A percentile compares a stretch with the other conserved stretches of the same genome.
These are phyloP conservation scores for Spinellus fusiger DNA, from an alignment of 192 early-diverging fungal genomes.

Conservation along the genomic window DNA sequence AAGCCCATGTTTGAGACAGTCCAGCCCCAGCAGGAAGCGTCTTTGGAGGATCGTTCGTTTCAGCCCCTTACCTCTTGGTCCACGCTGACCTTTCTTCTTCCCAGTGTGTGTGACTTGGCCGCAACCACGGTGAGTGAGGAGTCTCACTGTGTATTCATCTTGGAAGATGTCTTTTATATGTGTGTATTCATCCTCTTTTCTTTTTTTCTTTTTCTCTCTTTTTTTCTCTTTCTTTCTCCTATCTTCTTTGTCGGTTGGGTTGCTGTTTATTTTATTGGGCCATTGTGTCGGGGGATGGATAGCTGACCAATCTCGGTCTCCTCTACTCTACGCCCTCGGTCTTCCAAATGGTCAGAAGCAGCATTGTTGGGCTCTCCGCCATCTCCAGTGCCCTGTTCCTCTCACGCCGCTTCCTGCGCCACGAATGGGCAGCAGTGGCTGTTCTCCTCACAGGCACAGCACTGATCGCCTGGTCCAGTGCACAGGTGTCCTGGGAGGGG, in stretches of 20 bases:
- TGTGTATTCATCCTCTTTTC: neutral
- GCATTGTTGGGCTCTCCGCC: constrained; percentile 24
- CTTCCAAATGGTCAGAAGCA: constrained; percentile 26
- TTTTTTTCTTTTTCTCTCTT: neutral
- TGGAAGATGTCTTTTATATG: neutral
- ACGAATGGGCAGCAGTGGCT: constrained; percentile 12
- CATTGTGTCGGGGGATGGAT: neutral
- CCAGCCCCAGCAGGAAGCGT: neutral
- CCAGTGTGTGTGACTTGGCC: constrained; percentile 23
- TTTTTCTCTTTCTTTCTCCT: neutral
- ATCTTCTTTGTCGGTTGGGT: neutral
- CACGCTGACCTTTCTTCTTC: constrained; percentile 13
- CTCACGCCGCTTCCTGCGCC: constrained; percentile 11
- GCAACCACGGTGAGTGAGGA: constrained; percentile 14
- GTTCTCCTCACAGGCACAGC: constrained; percentile 9
- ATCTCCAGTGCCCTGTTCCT: constrained; percentile 18
- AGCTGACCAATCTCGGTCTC: constrained; percentile 23
- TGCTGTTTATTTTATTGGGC: neutral
- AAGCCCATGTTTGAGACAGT: constrained; percentile 10
- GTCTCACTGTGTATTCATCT: too few relatives aligned
- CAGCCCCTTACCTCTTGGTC: constrained; percentile 1
- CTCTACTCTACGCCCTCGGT: constrained; percentile 23
- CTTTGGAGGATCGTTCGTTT: neutral
- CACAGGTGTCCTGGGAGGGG: neutral
- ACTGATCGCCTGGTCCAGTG: neutral